A percentile compares a stretch with the other conserved stretches of the same genome.
phyloP scores from a whole-genome alignment of 2,329 filamentous ascomycete genomes.

The Claviceps sp. region DNA sequence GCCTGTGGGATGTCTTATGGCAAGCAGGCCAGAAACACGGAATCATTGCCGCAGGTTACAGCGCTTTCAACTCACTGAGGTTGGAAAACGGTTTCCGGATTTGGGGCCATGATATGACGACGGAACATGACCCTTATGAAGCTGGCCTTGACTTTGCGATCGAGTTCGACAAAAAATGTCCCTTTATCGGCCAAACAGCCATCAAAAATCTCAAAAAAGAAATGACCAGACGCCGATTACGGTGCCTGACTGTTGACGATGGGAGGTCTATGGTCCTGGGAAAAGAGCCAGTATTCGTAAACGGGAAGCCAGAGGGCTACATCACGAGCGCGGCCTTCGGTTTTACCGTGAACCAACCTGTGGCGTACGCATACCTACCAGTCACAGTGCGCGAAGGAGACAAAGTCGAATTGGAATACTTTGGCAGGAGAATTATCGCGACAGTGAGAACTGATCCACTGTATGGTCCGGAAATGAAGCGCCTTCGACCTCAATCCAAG shows the following conservation, averaged over 20 bases:
- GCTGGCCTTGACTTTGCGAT: constrained; percentile 40
- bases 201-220: constrained; percentile 27
- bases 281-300: constrained; percentile 45
- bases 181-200: constrained; percentile 37
- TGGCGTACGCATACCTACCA: constrained; percentile 46
- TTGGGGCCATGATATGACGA: constrained; percentile 44
- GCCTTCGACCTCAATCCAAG: not conserved
- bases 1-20: constrained; percentile 45
- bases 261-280: constrained; percentile 43
- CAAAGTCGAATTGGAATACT: constrained; percentile 47
- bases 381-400: constrained; percentile 30
- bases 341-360: constrained; percentile 42
- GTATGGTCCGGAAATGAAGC: constrained; percentile 8
- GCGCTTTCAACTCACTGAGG: constrained; percentile 43
- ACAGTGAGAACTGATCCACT: constrained; percentile 37
- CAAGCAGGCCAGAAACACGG: constrained; percentile 40
- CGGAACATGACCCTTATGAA: constrained; percentile 47
- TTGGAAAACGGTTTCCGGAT: constrained; percentile 46
- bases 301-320: constrained; percentile 37
- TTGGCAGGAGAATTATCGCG: constrained; percentile 38
- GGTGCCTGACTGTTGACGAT: constrained; percentile 42
- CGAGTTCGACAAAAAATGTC: constrained; percentile 27
- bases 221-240: constrained; percentile 21
- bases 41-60: constrained; percentile 43
- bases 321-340: constrained; percentile 48